Base-by-base conservation (phyloP, 306 rosid genomes). In the Comarum palustre region DNA sequence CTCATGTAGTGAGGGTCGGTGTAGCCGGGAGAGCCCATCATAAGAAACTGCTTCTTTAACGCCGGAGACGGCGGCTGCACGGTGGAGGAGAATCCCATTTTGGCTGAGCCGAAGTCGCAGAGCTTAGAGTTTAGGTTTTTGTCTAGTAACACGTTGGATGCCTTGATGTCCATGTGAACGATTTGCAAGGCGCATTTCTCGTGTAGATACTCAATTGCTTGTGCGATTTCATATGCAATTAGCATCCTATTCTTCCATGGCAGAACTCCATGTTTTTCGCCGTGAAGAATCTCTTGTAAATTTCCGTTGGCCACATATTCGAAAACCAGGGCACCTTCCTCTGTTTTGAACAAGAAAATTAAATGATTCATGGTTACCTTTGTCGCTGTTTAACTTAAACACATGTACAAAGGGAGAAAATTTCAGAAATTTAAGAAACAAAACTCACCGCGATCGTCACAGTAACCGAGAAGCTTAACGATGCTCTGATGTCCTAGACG, bases 1-100 rank as follows among this genome's bases (percentile, higher is more conserved):
- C 81, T 73, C 11, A 86, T 36, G 20, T 86, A 86, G 59, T 80
- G 83, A 25, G 89, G 89, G 70, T 86, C 89, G 2, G 87, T 83
- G 74, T 82, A 86, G 8, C 89, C 89, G 0, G 89, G 89, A 7
- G 89, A 86, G 1, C 89, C 89, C 83, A 78, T 75, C 89, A 86
- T 75, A 50, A 75, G 34, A 0, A 7, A 17, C 25, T 45, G 79
- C 15, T 31, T 32, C 24, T 42, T 51, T 19, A 9, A 8, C 22
- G 19, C 15, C 15, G 64, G 13, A 24, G 69, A 45, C 16, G 59
- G 74, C 4, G 52, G 62, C 12, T 59, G 68, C 19, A 82, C 81
- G 7, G 80, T 51, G 5, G 87, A 77, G 9, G 87, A 83, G 65
- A 86, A 86, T 5, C 87, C 89, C 87, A 80, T 78, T 41, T 80